Evolutionary conservation across 805 yeast genomes (phyloP), one percentile per base, ranked within the genome.

Genomic region (Cyberlindnera petersonii): DNA sequence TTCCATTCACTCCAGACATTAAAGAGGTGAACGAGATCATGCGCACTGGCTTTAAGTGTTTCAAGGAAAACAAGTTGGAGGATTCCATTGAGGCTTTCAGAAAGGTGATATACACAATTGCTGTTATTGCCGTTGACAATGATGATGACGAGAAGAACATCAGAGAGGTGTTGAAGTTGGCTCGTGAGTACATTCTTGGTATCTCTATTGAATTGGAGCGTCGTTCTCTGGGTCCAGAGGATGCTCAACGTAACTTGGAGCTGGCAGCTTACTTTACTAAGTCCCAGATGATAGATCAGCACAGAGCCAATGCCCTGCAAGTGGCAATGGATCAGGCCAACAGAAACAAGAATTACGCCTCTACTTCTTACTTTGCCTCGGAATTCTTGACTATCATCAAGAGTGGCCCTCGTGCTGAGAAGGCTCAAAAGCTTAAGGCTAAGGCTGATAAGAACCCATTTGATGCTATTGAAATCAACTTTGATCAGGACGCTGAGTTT

Each of bases 271-370:
- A 91, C 65, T 94, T 93, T 70, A 87, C 98, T 11, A 80, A 77
- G 58, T 82, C 89, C 20, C 76, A 83, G 48, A 73, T 93, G 52
- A 86, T 83, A 48, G 80, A 85, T 24, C 82, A 83, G 7, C 98
- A 93, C 63, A 77, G 83, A 43, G 77, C 82, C 38, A 82, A 87
- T 56, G 96, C 98, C 10, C 71, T 88, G 53, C 94, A 87, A 61
- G 96, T 88, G 40, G 98, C 99, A 27, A 85, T 91, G 93, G 79
- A 84, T 31, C 95, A 86, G 68, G 78, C 93, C 27, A 88, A 86
- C 74, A 86, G 84, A 60, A 72, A 82, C 60, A 88, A 89, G 62
- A 91, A 93, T 65, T 93, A 66, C 65, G 82, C 89, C 4, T 76
- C 83, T 44, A 96, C 98, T 2, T 78, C 96, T 6, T 80, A 79